Evolutionary conservation across 805 yeast species (phyloP), one percentile per base, ranked within the genome.

Genomic region (Yamadazyma phyllophila): DNA sequence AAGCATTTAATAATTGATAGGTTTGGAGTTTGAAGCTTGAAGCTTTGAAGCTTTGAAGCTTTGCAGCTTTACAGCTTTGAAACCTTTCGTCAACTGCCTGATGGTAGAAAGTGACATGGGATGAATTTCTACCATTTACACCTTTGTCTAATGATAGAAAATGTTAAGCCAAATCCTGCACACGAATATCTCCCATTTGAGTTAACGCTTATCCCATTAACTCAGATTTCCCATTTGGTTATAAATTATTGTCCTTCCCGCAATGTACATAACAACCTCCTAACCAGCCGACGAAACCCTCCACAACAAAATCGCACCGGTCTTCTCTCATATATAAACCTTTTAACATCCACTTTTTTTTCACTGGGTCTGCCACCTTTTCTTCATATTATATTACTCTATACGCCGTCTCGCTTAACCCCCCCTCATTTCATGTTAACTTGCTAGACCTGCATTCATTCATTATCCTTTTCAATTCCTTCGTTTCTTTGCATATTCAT

Each of bases 401-500:
- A 15, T 16, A 6, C 7, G 26, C 29, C 38, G 20, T 20, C 13
- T 13, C 17, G 15, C 26, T 15, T 15, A 32, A 32, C 36, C 17
- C 36, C 36, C 36, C 36, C 17, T 32, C 17, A 29, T 17, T 37
- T 37, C 12, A 37, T 26, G 26, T 35, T 16, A 11, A 11, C 13
- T 35, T 35, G 27, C 26, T 35, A 35, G 38, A 32, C 36, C 36
- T 43, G 29, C 35, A 43, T 36, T 43, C 47, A 44, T 44, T 44
- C 47, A 41, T 44, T 44, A 15, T 14, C 24, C 13, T 20, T 29
- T 17, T 31, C 24, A n/a, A 40, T 35, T 16, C 39, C 39, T 24
- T 29, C 41, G 26, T 39, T 43, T 39, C 20, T 44, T 39, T 29
- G 46, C 46, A 43, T 43, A 29, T 26, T 20, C 26, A 46, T 36